A percentile compares a stretch with the other conserved stretches of the same genome.
These are phyloP conservation scores for Boletus fagicola DNA, from an alignment of 768 basidiomycete genomes.

Conservation along the genomic window DNA sequence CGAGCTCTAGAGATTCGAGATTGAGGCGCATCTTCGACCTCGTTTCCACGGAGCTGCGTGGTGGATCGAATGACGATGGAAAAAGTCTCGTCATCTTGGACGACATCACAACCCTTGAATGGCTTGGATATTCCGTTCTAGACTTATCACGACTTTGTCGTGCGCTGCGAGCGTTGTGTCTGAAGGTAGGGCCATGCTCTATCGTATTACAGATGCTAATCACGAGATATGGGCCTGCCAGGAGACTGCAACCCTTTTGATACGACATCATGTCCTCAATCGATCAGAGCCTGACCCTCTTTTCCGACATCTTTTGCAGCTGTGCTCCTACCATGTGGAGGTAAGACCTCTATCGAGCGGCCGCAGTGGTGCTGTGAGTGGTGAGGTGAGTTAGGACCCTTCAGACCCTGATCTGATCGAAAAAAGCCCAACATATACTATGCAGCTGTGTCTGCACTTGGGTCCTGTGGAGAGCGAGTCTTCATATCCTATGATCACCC, in stretches of 20 bases:
- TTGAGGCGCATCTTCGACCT: constrained; percentile 39
- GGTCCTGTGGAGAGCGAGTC: constrained; percentile 43
- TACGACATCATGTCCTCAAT: constrained; percentile 62
- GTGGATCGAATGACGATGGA: constrained; percentile 6
- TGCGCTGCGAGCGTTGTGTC: constrained; percentile 55
- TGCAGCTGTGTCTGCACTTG: constrained; percentile 59
- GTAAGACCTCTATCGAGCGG: constrained; percentile 71
- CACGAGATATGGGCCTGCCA: constrained; percentile 24
- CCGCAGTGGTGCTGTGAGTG: constrained; percentile 73
- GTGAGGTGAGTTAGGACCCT: constrained; percentile 50
- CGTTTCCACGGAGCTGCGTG: constrained; percentile 29
- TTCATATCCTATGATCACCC: constrained; percentile 41
- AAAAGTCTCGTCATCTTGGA: constrained; percentile 62
- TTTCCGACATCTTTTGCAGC: constrained; percentile 55
- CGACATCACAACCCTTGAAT: constrained; percentile 64
- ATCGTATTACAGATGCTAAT: neutral
- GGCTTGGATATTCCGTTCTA: constrained; percentile 57
- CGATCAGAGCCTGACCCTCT: constrained; percentile 58
- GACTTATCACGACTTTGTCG: constrained; percentile 60
- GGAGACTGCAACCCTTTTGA: constrained; percentile 52
- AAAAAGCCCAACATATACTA: neutral
- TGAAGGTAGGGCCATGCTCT: constrained; percentile 42
- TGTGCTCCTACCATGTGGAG: constrained; percentile 69
- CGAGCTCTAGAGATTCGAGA: constrained; percentile 4
- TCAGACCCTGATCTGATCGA: neutral